These are phyloP conservation scores for Myxozyma neotropica DNA, from an alignment of 805 yeast species.

Conservation along the genomic window DNA sequence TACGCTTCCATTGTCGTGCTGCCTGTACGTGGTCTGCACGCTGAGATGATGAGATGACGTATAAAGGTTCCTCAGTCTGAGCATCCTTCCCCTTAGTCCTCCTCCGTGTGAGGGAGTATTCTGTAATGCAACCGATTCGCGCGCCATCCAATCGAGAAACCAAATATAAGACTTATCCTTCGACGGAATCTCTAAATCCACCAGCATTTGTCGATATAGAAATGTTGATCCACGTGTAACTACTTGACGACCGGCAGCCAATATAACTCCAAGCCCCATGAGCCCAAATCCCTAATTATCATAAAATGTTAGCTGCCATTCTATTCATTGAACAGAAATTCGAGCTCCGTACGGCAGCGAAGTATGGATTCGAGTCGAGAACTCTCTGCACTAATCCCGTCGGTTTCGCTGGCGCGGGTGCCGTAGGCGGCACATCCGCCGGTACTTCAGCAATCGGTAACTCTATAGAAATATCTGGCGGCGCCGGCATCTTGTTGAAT, in stretches of 20 bases:
- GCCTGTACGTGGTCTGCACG: slow-evolving; percentile 82
- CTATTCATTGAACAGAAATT: no score
- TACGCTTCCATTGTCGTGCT: slow-evolving; percentile 91
- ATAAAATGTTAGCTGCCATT: not conserved
- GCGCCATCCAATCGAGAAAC: slow-evolving; percentile 92
- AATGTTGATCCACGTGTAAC: slow-evolving; percentile 64
- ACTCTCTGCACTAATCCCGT: slow-evolving; percentile 6
- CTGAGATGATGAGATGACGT: slow-evolving; percentile 65
- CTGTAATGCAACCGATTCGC: slow-evolving; percentile 23
- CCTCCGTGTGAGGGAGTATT: not conserved
- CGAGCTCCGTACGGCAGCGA: slow-evolving; percentile 77
- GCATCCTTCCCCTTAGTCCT: slow-evolving; percentile 3
- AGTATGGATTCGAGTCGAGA: slow-evolving; percentile 76
- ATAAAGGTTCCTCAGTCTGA: slow-evolving; percentile 16
- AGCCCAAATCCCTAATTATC: slow-evolving; percentile 89
- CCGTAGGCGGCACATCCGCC: not conserved
- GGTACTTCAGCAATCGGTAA: not conserved
- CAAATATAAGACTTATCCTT: slow-evolving; percentile 92
- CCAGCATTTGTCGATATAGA: slow-evolving; percentile 78
- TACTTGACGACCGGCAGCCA: slow-evolving; percentile 77
- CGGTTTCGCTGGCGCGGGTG: not conserved
- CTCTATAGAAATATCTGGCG: not conserved
- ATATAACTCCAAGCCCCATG: slow-evolving; percentile 89
- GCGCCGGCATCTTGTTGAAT: not conserved
- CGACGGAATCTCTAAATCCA: slow-evolving; percentile 89